Percentiles rank a stretch among this genome's conserved stretches.
Conservation (phyloP, 73 alveolate species). For the Paramecium sexaurelia region DNA sequence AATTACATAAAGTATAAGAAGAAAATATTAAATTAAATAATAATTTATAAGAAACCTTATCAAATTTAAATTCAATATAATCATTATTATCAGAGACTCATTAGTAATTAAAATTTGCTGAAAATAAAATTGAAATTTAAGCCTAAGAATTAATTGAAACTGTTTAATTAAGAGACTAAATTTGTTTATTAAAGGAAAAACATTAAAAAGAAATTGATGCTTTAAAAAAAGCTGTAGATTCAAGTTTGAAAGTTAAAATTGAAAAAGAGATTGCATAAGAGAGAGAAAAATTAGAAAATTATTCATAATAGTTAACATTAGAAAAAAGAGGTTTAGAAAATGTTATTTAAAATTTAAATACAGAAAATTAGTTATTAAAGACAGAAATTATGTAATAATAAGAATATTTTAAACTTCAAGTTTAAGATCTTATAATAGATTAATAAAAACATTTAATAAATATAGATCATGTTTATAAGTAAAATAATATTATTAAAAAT, state of each 20-base stretch:
- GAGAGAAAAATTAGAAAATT: slow-evolving; percentile 51
- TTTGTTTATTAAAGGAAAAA: background rate
- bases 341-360: slow-evolving; percentile 1
- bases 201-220: slow-evolving; percentile 28
- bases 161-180: background rate
- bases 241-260: slow-evolving; percentile 47
- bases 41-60: slow-evolving; percentile 21
- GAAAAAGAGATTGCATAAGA: slow-evolving; percentile 38
- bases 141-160: background rate
- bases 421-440: slow-evolving; percentile 27
- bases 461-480: slow-evolving; percentile 43
- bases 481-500: background rate
- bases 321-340: slow-evolving; percentile 57
- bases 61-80: background rate
- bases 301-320: background rate
- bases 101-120: background rate
- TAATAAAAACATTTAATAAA: slow-evolving; percentile 16
- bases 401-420: slow-evolving; percentile 32
- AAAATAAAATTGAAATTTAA: slow-evolving; percentile 31
- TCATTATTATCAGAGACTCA: slow-evolving; percentile 45
- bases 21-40: background rate
- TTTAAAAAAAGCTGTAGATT: slow-evolving; percentile 37
- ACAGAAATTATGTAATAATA: background rate
- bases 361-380: slow-evolving; percentile 29
- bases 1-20: background rate